These are phyloP conservation scores for Lagenidium sp. DNA, from an alignment of 352 stramenopile species.

Conservation along the genomic window DNA sequence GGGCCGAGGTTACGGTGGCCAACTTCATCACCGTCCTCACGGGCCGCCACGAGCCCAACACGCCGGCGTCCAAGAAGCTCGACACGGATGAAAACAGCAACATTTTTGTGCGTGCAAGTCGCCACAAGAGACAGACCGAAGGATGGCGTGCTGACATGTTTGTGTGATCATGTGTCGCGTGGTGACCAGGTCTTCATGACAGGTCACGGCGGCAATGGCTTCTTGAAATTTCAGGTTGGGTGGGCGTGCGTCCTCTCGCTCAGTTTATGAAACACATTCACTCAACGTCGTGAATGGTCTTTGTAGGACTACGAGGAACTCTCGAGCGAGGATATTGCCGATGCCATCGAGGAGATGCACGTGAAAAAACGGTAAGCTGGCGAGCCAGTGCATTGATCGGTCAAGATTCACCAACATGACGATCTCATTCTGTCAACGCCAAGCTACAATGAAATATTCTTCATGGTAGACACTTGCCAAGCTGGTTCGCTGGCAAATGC, in stretches of 20 bases:
- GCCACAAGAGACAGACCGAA: not conserved
- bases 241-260: not conserved
- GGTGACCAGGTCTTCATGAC: constrained; percentile 87
- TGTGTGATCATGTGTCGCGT: no score
- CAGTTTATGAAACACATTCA: not conserved
- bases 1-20: constrained; percentile 94
- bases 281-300: not conserved
- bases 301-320: constrained; percentile 96
- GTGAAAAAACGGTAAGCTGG: constrained; percentile 72
- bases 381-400: no score
- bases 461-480: constrained; percentile 98
- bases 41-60: constrained; percentile 82
- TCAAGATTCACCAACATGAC: no score
- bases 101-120: constrained; percentile 50
- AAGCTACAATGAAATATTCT: constrained; percentile 94
- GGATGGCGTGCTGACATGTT: no score
- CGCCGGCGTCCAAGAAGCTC: constrained; percentile 83
- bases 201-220: constrained; percentile 96
- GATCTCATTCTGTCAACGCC: no score
- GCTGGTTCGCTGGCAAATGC: constrained; percentile 89
- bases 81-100: constrained; percentile 86
- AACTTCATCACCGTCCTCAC: constrained; percentile 95
- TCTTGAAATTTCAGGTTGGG: constrained; percentile 96
- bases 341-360: constrained; percentile 93
- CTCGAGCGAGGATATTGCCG: constrained; percentile 90